Base-by-base conservation (phyloP, 441 rosid genomes). In the Manihot esculenta region DNA sequence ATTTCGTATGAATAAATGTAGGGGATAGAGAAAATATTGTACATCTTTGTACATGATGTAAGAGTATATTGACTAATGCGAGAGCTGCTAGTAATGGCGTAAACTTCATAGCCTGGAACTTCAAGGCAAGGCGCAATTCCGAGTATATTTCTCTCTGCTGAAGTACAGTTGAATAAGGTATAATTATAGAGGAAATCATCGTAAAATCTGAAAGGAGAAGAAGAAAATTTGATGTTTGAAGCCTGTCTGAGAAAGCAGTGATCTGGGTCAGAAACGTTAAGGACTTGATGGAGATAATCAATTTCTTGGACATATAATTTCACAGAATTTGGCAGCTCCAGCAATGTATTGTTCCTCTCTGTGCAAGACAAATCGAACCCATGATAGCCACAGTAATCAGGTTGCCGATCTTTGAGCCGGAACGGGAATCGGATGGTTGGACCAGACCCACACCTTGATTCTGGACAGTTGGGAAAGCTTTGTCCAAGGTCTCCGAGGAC, bases 351-450 rank as follows among this genome's bases (percentile, higher is more conserved):
- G 5, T 58, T 68, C 24, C 2, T 7, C 0, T 47, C 68, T 0
- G 71, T 53, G 49, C 76, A 58, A n/a, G 81, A 61, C 7, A 82
- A 55, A 47, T 69, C 63, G 41, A 79, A 79, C 30, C 68, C 75
- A 51, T 61, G 68, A 55, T 44, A 74, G 11, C 76, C 79, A 62
- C 74, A 74, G 55, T 53, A 26, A 5, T 55, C 42, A 15, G 70
- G 60, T n/a, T 55, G 78, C 17, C 13, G 2, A 2, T 2, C 61
- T 68, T 20, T 48, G 17, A 71, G 73, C 24, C 65, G 12, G 72
- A 81, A 78, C 0, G 79, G 78, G 70, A 78, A 78, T 3, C 68
- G 70, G 62, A 81, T 45, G 10, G 20, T 7, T 0, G 72, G 66
- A n/a, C 53, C 72, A 1, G 14, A 18, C 7, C 67, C 62, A 60